A percentile compares a stretch with the other conserved stretches of the same genome.
Conservation (phyloP, 805 yeast genomes). For the Wickerhamiella siamensis region DNA sequence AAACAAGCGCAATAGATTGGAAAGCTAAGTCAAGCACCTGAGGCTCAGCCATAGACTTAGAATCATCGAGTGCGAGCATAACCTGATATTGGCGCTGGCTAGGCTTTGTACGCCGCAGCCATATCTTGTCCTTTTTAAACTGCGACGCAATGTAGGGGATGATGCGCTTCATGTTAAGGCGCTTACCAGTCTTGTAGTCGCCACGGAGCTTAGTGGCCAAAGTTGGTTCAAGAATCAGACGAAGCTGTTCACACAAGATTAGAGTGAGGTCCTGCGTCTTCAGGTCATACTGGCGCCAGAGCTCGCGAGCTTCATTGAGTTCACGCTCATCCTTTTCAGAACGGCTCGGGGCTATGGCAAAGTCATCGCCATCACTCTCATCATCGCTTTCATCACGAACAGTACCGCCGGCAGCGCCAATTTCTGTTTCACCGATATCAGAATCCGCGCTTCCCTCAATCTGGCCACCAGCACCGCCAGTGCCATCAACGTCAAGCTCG, state of each 20-base stretch:
- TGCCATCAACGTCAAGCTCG: slow-evolving; percentile 12
- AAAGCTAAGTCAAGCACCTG: slow-evolving; percentile 82
- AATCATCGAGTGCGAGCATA: slow-evolving; percentile 94
- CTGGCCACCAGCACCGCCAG: slow-evolving; percentile 23
- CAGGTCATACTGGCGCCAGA: slow-evolving; percentile 74
- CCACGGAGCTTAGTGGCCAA: slow-evolving; percentile 89
- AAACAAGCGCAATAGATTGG: slow-evolving; percentile 84
- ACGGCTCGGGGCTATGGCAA: background rate
- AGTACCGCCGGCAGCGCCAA: slow-evolving; percentile 13
- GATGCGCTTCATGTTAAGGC: slow-evolving; percentile 92
- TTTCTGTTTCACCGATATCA: slow-evolving; percentile 15
- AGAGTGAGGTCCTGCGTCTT: slow-evolving; percentile 82
- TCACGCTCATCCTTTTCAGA: background rate
- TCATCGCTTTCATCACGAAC: slow-evolving; percentile 6
- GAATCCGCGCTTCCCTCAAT: slow-evolving; percentile 14
- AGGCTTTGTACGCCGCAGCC: slow-evolving; percentile 96
- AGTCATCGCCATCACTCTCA: background rate
- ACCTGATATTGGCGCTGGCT: slow-evolving; percentile 94
- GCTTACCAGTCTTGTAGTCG: slow-evolving; percentile 92
- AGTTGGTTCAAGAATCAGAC: slow-evolving; percentile 90
- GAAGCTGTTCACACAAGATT: slow-evolving; percentile 77
- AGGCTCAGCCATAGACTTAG: slow-evolving; percentile 93
- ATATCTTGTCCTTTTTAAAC: slow-evolving; percentile 92
- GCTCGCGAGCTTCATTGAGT: slow-evolving; percentile 43
- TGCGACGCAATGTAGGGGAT: slow-evolving; percentile 96